Evolutionary conservation across 2,329 filamentous ascomycete species (phyloP), one percentile per base, ranked within the genome.

Genomic region (Trichoderma polysporum): DNA sequence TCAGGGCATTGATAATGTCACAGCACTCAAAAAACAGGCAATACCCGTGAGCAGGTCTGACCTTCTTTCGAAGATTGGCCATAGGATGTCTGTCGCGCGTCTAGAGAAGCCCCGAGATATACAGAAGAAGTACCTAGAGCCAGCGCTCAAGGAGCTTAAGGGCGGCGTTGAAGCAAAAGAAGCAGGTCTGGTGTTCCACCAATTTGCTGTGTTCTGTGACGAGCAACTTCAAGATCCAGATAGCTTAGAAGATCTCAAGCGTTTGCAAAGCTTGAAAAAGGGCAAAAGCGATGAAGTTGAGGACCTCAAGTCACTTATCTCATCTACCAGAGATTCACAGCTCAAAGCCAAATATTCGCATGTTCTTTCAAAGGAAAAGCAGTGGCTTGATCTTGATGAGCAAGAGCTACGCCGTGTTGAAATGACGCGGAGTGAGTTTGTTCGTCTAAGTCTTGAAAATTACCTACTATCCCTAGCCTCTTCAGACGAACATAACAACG

Each of bases 121-220:
- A 68, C 92, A 97, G 71, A 88, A 90, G 71, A 88, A 91, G 39
- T 98, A 97, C 73, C 84, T 99, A 0, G 86, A 90, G 64, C 92
- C 92, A 25, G 94, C 95, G 0, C 88, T 98, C 31, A 89, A 89
- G 71, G 92, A 96, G 74, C 82, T 99, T 8, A 90, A 88, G 72
- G 89, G 88, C 1, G 85, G 86, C 53, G 85, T 80, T 5, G 84
- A 88, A 62, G 91, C 91, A 1, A 83, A 85, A 52, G 91, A 94
- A 68, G 91, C 94, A 2, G 93, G 94, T 1, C 86, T 92, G 71
- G 95, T 98, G 0, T 97, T 93, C 73, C 93, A 97, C 75, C 92
- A 97, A 73, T 98, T 98, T 77, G 95, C 96, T 29, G 86, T 89
- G 60, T 99, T 99, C 76, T 99, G 96, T 74, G 94, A 99, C 76